A percentile compares a stretch with the other conserved stretches of the same genome.
Conservation (phyloP, 139 green algal species). For the Coelastrella sp. region DNA sequence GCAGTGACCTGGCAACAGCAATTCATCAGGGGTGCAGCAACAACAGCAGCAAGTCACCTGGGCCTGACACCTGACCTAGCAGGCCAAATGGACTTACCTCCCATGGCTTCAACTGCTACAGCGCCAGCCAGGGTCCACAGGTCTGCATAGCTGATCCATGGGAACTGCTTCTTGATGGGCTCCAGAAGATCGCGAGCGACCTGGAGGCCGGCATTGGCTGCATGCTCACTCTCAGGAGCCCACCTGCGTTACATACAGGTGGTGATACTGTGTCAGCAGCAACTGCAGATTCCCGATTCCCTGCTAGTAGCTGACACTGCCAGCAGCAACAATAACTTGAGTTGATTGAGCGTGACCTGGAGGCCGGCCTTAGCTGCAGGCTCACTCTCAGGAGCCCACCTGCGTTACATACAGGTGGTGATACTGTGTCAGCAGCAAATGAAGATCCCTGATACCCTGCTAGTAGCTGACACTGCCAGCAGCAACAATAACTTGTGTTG, state of each 20-base stretch:
- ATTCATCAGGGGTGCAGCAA: not conserved
- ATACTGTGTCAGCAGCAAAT: not conserved
- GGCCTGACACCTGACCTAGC: too few species aligned
- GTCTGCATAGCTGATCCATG: slow-evolving; percentile 83
- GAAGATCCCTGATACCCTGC: too few species aligned
- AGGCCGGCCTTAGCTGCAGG: slow-evolving; percentile 91
- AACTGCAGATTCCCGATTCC: not conserved
- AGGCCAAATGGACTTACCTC: slow-evolving; percentile 48
- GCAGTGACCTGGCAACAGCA: not conserved
- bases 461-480: too few species aligned
- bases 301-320: too few species aligned
- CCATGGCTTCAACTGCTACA: slow-evolving; percentile 79
- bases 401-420: too few species aligned
- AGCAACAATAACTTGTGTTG: too few species aligned
- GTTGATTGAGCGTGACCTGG: slow-evolving; percentile 63
- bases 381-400: slow-evolving; percentile 80
- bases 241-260: slow-evolving; percentile 57
- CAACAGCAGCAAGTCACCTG: not conserved
- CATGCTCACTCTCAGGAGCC: slow-evolving; percentile 78
- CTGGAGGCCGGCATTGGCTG: slow-evolving; percentile 88
- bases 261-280: not conserved
- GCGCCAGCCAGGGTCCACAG: slow-evolving; percentile 90
- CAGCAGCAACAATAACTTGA: too few species aligned
- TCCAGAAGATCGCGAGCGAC: slow-evolving; percentile 85
- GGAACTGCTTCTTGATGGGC: slow-evolving; percentile 84